These are phyloP conservation scores for Pythium monospermum DNA, from an alignment of 352 stramenopile species.

Conservation along the genomic window DNA sequence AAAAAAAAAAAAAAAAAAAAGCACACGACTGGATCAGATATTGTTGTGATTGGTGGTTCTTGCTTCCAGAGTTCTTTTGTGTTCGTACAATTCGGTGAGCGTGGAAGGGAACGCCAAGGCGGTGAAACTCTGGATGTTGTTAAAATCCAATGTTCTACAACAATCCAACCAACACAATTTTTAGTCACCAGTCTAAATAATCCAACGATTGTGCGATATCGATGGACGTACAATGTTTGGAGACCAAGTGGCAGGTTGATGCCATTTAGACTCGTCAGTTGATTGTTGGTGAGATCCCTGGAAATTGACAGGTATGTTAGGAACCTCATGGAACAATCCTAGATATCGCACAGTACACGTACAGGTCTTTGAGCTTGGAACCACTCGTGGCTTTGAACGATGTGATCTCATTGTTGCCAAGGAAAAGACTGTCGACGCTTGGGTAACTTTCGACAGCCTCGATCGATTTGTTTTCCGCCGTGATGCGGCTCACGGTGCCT, in stretches of 20 bases:
- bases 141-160: conserved; percentile 12
- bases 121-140: conserved; percentile 3
- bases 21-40: too few relatives aligned
- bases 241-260: conserved; percentile 25
- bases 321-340: too few relatives aligned
- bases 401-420: conserved; percentile 34
- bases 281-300: conserved; percentile 32
- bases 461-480: conserved; percentile 5
- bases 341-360: conserved; percentile 7
- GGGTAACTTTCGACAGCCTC: conserved; percentile 8
- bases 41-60: too few relatives aligned
- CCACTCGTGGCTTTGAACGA: conserved; percentile 26
- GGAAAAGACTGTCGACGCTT: conserved; percentile 7
- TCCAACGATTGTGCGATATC: too few relatives aligned
- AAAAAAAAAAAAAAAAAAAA: too few relatives aligned
- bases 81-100: conserved; percentile 6
- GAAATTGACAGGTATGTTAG: too few relatives aligned
- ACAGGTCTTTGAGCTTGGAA: conserved; percentile 39
- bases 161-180: too few relatives aligned
- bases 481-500: conserved; percentile 5
- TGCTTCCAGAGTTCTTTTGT: conserved; percentile 19
- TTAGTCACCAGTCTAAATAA: too few relatives aligned
- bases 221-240: conserved; percentile 20
- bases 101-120: conserved; percentile 2
- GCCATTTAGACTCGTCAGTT: conserved; percentile 21